Evolutionary conservation across 2,329 filamentous ascomycete genomes (phyloP).

Genomic region (Arthrobotrys conoides): DNA sequence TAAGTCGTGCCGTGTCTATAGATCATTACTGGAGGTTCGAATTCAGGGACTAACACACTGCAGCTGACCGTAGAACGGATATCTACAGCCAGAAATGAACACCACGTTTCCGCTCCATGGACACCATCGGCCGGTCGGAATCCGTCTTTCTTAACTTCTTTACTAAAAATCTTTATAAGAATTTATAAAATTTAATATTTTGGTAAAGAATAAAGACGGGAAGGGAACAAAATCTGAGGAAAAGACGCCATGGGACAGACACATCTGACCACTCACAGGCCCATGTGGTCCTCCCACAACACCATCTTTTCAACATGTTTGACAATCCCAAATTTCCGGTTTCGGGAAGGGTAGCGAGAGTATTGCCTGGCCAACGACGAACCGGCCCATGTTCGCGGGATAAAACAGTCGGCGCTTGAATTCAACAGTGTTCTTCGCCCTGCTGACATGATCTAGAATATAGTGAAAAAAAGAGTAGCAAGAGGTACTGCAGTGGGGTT

Average conservation of each 20-base stretch:
- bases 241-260: slow-evolving; percentile 28
- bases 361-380: slow-evolving; percentile 56
- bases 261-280: slow-evolving; percentile 43
- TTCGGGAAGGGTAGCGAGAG: slow-evolving; percentile 3
- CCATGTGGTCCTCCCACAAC: slow-evolving; percentile 37
- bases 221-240: background rate
- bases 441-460: slow-evolving; percentile 26
- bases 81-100: background rate
- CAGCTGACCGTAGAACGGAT: slow-evolving; percentile 1
- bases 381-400: slow-evolving; percentile 18
- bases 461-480: background rate
- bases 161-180: background rate
- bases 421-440: slow-evolving; percentile 14
- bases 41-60: background rate
- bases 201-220: too few relatives aligned
- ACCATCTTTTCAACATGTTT: background rate
- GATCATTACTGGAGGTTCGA: background rate
- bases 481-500: slow-evolving; percentile 18
- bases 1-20: background rate
- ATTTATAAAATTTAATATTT: slow-evolving; percentile 5
- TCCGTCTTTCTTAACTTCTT: background rate
- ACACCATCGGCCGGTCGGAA: background rate
- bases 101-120: background rate
- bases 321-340: background rate
- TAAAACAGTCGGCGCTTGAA: slow-evolving; percentile 10